Base-by-base conservation (phyloP, 495 filamentous ascomycete genomes). In the Parathielavia appendiculata region DNA sequence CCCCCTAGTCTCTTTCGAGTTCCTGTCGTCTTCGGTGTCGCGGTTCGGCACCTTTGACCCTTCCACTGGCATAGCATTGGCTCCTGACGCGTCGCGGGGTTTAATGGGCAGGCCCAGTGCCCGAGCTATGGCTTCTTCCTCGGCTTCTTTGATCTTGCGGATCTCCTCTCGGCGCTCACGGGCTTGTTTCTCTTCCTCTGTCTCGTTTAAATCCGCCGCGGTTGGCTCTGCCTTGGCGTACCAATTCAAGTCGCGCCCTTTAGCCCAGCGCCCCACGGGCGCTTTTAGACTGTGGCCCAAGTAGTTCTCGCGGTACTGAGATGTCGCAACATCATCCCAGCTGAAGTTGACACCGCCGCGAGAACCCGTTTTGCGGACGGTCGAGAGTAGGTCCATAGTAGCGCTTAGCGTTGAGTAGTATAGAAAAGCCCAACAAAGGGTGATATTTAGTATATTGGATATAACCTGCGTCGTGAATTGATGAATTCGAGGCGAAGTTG, bases 231-330 rank as follows among this genome's bases (percentile, higher is more conserved):
- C 78, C 69, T 89, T 92, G 4, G 92, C 84, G 63, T 97, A 97
- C 93, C 93, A 97, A 41, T 69, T 77, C 7, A 97, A 76, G 63
- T 98, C 92, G 56, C 81, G 82, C n/a, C 83, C 83, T 62, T 93
- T 88, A 63, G 96, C 91, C 93, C 95, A 98, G 50, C 93, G 89
- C 12, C 93, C 93, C 12, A 97, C 95, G 0, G 93, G 86, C 66
- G 93, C 93, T 84, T 95, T 98, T 51, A 98, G 68, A 22, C 89
- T 95, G 71, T 98, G 93, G 43, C 95, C 93, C 0, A 98, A 86
- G 71, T 98, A 98, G 72, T 98, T 97, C 69, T 98, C 92, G 64
- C 93, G 90, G 65, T 97, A 91, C 41, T 80, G 73, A 40, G 90
- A 92, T 51, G 80, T 82, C 64, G 92, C 86, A 67, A 98, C 93